Evolutionary conservation across 345 rosid genomes (phyloP).

Genomic region (Eucalyptus lansdowneana): DNA sequence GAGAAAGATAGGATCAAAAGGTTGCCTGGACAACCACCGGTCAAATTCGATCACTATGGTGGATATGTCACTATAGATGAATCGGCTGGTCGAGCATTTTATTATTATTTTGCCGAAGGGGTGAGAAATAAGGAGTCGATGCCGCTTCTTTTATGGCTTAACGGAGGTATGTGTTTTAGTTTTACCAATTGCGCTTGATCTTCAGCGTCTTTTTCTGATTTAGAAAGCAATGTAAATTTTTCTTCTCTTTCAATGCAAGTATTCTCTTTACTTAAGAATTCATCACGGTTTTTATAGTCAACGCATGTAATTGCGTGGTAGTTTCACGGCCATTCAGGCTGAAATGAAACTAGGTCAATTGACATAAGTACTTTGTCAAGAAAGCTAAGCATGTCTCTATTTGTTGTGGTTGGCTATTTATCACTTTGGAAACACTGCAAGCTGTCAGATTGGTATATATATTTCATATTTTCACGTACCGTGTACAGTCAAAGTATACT

Average conservation of each 20-base stretch:
- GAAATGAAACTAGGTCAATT: background rate
- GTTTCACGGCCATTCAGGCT: background rate
- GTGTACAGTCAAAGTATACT: background rate
- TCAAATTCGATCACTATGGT: constrained; percentile 42
- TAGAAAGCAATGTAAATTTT: background rate
- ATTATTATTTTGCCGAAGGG: constrained; percentile 60
- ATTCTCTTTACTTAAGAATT: background rate
- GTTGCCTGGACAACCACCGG: constrained; percentile 50
- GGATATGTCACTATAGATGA: constrained; percentile 57
- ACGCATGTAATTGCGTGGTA: background rate
- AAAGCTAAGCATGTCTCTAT: background rate
- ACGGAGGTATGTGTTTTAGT: constrained; percentile 36
- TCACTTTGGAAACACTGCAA: background rate
- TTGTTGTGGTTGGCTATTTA: background rate
- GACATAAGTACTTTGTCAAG: background rate
- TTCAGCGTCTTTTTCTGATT: background rate
- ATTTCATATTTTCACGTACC: background rate
- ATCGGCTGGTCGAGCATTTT: constrained; percentile 46
- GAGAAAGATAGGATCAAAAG: constrained; percentile 10
- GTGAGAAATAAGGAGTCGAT: constrained; percentile 11
- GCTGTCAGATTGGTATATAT: background rate
- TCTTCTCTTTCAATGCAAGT: background rate
- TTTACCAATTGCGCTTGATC: background rate
- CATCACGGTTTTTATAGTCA: background rate
- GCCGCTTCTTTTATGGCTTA: constrained; percentile 85